Base-by-base conservation (phyloP, 2,329 filamentous ascomycete species). In the Cytospora schulzeri region DNA sequence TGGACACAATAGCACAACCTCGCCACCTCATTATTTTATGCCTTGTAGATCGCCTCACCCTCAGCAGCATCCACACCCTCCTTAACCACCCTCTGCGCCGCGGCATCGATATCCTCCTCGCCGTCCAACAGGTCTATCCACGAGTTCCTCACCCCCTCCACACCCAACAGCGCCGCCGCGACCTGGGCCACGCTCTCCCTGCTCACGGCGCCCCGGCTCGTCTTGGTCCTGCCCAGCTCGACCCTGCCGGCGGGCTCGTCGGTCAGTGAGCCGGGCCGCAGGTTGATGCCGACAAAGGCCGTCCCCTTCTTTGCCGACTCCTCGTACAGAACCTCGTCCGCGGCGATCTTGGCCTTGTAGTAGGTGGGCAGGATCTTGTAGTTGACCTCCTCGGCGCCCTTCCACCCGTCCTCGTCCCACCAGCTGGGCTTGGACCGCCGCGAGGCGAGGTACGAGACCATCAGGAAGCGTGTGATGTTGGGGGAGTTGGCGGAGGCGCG, bases 111-210 rank as follows among this genome's bases (percentile, higher is more conserved):
- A 2, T 81, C 79, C 67, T 85, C 82, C 0, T 82, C 76, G 0
- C 85, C 85, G 67, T 84, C 80, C 5, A 85, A 68, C 70, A 87
- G 74, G 70, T 88, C 85, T 33, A 86, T 67, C 83, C 85, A 88
- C 15, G 73, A 73, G 59, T 76, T 85, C 75, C 77, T 79, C 28
- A 81, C 72, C 7, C 77, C 77, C 1, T 79, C 79, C 0, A 74
- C 74, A 1, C 82, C 84, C 57, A 91, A 77, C 67, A 88, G 76
- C 68, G 81, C 76, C 12, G 83, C 84, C 1, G 85, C 81, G 3
- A 87, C 79, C 63, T 79, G 75, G 8, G 88, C 89, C 12, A 91
- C 88, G 69, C 84, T 81, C 61, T 82, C 85, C 8, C 88, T 80
- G 64, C 82, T 83, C 55, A 84, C 80, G 0, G 71, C 73, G 15